Base-by-base conservation (phyloP, 768 basidiomycete genomes). In the Lactarius pseudohatsudake region DNA sequence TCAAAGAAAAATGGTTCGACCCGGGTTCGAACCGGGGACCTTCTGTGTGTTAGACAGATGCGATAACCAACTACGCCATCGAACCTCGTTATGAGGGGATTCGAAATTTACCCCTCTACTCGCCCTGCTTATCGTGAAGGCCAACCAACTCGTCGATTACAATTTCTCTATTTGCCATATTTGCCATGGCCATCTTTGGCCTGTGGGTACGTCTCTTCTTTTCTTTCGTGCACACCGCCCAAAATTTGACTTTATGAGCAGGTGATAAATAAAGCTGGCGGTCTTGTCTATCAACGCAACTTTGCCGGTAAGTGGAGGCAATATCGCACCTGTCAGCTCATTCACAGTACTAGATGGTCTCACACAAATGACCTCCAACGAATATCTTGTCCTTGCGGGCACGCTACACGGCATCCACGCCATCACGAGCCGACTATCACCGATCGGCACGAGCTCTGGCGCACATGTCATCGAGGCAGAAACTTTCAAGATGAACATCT, bases 261-360 rank as follows among this genome's bases (percentile, higher is more conserved):
- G 92, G 86, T 98, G 64, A 96, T 98, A 74, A 98, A 98, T 78
- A 98, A 98, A 81, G 97, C 97, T 16, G 97, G 97, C 32, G 97
- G 97, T 8, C 84, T 98, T 40, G 90, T 98, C 54, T 98, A 96
- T 79, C 91, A 96, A 72, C 86, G 92, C 65, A 93, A 89, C 74
- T 96, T 96, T 75, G 87, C 90, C 80, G 94, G 96, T 92, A 69
- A 57, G 80, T 74, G 62, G 59, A 61, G 55, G 8, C 30, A 9
- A n/a, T 22, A 50, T 13, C 26, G 18, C n/a, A 7, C 36, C 3
- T 16, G 55, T 64, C 36, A 28, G 28, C 30, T 40, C 54, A 59
- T 55, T 57, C 65, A 20, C 65, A 57, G 59, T 32, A 20, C 2
- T 28, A 97, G 97, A 96, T 70, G 95, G 94, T n/a, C 87, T 98